Conservation (phyloP, 164 flowering plant species). For the Sedum album region DNA sequence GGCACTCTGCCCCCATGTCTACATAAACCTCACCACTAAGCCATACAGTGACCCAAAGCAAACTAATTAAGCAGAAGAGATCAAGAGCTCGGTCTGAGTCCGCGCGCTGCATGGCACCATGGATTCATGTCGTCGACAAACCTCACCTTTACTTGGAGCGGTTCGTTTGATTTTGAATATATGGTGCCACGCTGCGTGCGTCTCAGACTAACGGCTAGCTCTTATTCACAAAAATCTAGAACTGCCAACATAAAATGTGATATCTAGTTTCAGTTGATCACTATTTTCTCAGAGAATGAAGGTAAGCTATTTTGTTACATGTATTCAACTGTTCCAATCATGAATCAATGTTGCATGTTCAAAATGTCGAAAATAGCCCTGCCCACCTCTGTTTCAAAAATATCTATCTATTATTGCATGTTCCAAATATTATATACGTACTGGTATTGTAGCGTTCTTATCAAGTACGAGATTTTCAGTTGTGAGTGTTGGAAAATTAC, state of each 20-base stretch:
- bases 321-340: no score
- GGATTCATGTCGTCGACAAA: not conserved
- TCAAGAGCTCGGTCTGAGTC: not conserved
- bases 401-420: no score
- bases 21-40: not conserved
- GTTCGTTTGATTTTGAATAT: not conserved
- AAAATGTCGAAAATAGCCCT: no score
- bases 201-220: not conserved
- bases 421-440: no score
- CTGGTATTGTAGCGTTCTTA: no score
- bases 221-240: not conserved
- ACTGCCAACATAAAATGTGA: not conserved
- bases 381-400: no score
- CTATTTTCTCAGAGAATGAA: no score
- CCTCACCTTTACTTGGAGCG: not conserved
- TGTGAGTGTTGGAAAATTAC: no score
- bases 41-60: not conserved
- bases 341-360: no score
- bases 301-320: no score
- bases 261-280: not conserved
- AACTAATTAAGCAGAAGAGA: not conserved
- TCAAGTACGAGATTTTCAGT: no score
- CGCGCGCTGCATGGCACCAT: conserved; percentile 4
- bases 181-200: conserved; percentile 8
- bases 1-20: not conserved